Evolutionary conservation across 129 eudicot genomes (phyloP), one percentile per base, ranked within the genome.

Genomic region (Heracleum sosnowskyi): DNA sequence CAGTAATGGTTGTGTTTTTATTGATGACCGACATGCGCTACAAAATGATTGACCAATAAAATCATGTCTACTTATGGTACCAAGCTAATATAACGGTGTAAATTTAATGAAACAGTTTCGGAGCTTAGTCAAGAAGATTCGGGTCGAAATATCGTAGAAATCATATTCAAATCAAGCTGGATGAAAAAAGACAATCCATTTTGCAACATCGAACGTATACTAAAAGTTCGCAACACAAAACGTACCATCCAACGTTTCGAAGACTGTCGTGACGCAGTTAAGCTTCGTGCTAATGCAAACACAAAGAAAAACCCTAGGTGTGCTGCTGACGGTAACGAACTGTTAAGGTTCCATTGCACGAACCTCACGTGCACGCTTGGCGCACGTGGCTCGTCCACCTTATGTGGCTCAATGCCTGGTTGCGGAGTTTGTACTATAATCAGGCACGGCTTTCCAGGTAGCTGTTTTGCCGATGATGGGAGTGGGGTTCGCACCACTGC

Each of bases 81-180:
- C 16, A 1, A 0, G 55, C 55, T 47, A 17, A 47, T 15, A 0
- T 47, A 16, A 16, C 55, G 55, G 55, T 51, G 60, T 51, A 51
- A 51, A 51, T 51, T 28, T 13, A 33, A 33, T 66, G 8, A 26
- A 15, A 28, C 82, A 89, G 98, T 94, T 40, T 88, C 90, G 78
- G 97, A 91, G 88, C 86, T 94, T 41, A 91, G 93, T 47, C 85
- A 84, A 20, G 93, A 94, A 40, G 97, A 94, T 86, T 89, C 98
- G 85, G 93, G 98, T 83, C 93, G 98, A 28, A 94, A 91, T 78
- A 91, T 94, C 4, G 98, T 94, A 66, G 97, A 94, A 69, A 94
- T 91, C 69, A 94, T 91, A 68, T 94, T 94, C 88, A 94, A 91
- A 79, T 94, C 97, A 60, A 94, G 98, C 82, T 94, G 98, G 98